Conservation (phyloP, 2,329 filamentous ascomycete genomes). For the Aureobasidium zeae region DNA sequence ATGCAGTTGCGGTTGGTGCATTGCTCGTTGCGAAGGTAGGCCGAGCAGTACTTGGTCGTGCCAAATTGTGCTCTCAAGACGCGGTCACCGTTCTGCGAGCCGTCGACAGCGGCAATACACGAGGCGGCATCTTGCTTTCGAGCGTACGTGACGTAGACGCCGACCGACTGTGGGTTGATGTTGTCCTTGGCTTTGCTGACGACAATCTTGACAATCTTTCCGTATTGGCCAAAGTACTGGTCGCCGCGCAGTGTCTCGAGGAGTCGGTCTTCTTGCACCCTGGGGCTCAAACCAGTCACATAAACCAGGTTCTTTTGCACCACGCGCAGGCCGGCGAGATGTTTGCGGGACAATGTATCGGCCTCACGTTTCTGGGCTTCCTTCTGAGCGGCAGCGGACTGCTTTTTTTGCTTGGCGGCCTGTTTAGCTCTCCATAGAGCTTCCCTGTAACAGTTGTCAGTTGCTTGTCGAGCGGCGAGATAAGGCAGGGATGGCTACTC, state of each 20-base stretch:
- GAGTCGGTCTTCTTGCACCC: constrained; percentile 83
- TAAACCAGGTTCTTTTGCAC: constrained; percentile 99
- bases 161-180: constrained; percentile 69
- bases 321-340: constrained; percentile 86
- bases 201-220: constrained; percentile 96
- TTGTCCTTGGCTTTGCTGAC: constrained; percentile 89
- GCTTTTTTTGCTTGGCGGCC: constrained; percentile 80
- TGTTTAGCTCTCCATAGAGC: constrained; percentile 61
- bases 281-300: constrained; percentile 87
- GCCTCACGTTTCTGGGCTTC: constrained; percentile 94
- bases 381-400: constrained; percentile 79
- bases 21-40: constrained; percentile 86
- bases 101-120: constrained; percentile 88
- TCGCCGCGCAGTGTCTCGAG: constrained; percentile 80
- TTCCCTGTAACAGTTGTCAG: constrained; percentile 16
- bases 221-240: constrained; percentile 97
- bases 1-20: constrained; percentile 96
- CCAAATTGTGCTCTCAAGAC: constrained; percentile 70
- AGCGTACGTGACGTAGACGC: constrained; percentile 97
- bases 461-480: neutral
- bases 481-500: constrained; percentile 56
- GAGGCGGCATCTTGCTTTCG: constrained; percentile 79
- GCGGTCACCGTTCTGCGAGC: constrained; percentile 81
- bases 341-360: constrained; percentile 90
- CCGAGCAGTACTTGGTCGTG: constrained; percentile 97